Conservation (phyloP, 352 stramenopile species). For the Globisporangium ultimum region DNA sequence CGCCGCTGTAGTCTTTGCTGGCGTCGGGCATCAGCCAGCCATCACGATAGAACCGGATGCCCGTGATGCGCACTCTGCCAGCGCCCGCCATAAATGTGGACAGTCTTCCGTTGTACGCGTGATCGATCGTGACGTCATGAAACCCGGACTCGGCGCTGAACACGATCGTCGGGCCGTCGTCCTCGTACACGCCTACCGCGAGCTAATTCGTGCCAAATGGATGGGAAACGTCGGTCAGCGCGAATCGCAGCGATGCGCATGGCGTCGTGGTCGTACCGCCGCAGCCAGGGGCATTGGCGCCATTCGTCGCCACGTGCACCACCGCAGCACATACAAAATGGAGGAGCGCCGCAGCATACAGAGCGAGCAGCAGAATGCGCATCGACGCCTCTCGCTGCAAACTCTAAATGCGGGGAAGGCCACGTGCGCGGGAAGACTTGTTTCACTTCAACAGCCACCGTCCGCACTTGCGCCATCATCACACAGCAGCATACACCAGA, state of each 20-base stretch:
- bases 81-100: neutral
- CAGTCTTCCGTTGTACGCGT: slow-evolving; percentile 1
- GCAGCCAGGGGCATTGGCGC: neutral
- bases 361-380: too few relatives aligned
- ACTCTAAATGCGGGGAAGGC: too few relatives aligned
- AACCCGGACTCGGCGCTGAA: neutral
- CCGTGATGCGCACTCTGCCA: neutral
- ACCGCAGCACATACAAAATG: neutral
- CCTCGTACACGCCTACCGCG: slow-evolving; percentile 3
- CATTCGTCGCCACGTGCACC: slow-evolving; percentile 1
- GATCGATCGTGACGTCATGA: slow-evolving; percentile 5
- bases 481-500: too few relatives aligned
- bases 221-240: neutral
- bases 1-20: slow-evolving; percentile 11
- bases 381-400: too few relatives aligned
- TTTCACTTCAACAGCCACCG: too few relatives aligned
- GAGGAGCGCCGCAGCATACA: too few relatives aligned
- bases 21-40: slow-evolving; percentile 10
- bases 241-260: slow-evolving; percentile 1
- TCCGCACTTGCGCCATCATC: too few relatives aligned
- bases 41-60: slow-evolving; percentile 7
- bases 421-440: too few relatives aligned
- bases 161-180: slow-evolving; percentile 1
- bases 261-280: neutral
- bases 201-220: slow-evolving; percentile 1